These are phyloP conservation scores for Senna tora DNA, from an alignment of 306 rosid species.

Conservation along the genomic window DNA sequence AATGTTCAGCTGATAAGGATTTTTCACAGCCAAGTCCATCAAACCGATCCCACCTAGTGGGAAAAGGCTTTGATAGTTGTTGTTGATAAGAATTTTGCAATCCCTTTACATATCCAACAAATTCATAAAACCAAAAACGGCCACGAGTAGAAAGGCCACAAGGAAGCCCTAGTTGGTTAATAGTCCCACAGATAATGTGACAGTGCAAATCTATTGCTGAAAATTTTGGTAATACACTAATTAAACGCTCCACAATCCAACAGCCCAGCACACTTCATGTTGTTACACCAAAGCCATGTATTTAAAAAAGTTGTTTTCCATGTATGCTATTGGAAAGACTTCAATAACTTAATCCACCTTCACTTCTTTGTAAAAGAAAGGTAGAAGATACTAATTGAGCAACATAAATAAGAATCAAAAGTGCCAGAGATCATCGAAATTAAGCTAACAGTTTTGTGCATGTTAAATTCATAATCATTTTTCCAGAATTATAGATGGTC, in stretches of 20 bases:
- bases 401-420: neutral
- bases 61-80: too few species aligned
- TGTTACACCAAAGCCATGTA: neutral
- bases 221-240: neutral
- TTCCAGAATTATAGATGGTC: neutral
- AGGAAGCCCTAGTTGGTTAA: neutral
- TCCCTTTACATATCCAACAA: neutral
- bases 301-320: neutral
- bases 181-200: neutral
- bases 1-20: neutral
- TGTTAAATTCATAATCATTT: too few species aligned
- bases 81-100: neutral
- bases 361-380: neutral
- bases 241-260: neutral
- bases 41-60: too few species aligned
- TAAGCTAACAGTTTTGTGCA: neutral
- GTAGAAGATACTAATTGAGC: neutral
- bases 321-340: neutral
- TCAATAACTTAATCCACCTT: neutral
- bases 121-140: neutral
- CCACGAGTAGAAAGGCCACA: neutral
- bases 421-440: neutral
- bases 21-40: too few species aligned
- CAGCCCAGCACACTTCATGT: neutral
- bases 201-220: neutral